These are phyloP conservation scores for Tylopilus felleus DNA, from an alignment of 768 basidiomycete species.

Conservation along the genomic window DNA sequence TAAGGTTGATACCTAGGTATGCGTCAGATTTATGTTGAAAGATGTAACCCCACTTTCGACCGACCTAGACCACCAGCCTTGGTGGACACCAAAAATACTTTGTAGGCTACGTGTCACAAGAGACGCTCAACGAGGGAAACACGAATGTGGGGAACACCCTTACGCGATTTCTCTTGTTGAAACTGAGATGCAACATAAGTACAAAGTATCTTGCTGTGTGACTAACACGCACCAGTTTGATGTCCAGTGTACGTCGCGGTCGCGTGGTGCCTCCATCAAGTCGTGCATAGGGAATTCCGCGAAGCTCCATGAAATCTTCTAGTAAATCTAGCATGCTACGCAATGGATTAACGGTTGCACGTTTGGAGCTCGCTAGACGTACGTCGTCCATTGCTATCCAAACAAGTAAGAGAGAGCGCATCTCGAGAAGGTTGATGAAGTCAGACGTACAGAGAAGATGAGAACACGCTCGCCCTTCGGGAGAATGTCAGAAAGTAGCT, in stretches of 20 bases:
- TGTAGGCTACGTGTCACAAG: constrained; percentile 44
- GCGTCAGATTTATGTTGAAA: constrained; percentile 15
- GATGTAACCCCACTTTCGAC: constrained; percentile 1
- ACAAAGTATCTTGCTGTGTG: neutral
- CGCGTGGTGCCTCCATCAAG: constrained; percentile 55
- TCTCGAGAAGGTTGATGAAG: neutral
- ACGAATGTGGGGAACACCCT: constrained; percentile 15
- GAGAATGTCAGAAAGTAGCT: constrained; percentile 51
- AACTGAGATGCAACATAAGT: constrained; percentile 37
- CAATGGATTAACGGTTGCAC: constrained; percentile 3
- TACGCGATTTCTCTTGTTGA: constrained; percentile 56
- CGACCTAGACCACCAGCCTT: constrained; percentile 68
- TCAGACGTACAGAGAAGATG: constrained; percentile 57
- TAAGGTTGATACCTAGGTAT: constrained; percentile 69
- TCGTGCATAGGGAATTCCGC: constrained; percentile 57
- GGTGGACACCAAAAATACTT: constrained; percentile 69
- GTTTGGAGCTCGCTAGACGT: neutral
- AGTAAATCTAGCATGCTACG: constrained; percentile 63
- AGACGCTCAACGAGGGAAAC: constrained; percentile 4
- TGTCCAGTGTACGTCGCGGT: constrained; percentile 54
- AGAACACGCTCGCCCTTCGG: constrained; percentile 62
- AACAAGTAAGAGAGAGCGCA: constrained; percentile 8
- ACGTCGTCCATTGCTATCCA: constrained; percentile 57
- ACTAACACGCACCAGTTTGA: constrained; percentile 43
- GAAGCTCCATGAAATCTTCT: constrained; percentile 62